Percentiles rank a stretch among this genome's conserved stretches.
Conservation (phyloP, 805 yeast genomes). For the Blastobotrys chiropterorum region DNA sequence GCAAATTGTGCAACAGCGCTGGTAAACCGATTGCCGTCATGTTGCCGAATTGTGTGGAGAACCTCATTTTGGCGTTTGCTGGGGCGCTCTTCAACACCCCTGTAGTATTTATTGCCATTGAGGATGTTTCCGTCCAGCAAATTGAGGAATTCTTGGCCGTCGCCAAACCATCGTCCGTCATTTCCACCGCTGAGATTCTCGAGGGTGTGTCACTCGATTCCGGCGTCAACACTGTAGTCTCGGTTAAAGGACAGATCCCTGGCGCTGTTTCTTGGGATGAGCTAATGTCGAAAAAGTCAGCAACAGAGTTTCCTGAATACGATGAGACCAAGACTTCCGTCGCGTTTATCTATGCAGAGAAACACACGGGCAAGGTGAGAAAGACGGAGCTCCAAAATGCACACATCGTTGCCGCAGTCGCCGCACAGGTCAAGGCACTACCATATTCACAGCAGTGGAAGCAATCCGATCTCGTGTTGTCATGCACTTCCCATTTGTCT, state of each 20-base stretch:
- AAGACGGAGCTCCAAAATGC: constrained; percentile 15
- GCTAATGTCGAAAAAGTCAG: background rate
- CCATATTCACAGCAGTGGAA: constrained; percentile 28
- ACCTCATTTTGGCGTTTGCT: constrained; percentile 8
- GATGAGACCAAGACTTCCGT: constrained; percentile 4
- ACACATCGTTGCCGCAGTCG: constrained; percentile 31
- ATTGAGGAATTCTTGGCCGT: constrained; percentile 2
- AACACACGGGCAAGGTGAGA: constrained; percentile 2
- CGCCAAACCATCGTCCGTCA: constrained; percentile 5
- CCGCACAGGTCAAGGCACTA: constrained; percentile 31
- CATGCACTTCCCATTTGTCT: constrained; percentile 25
- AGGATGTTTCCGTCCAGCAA: constrained; percentile 1
- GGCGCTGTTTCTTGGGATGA: background rate
- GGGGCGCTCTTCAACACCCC: constrained; percentile 11
- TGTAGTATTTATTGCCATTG: constrained; percentile 8
- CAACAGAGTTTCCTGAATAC: constrained; percentile 6
- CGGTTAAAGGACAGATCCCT: background rate
- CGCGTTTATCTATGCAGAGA: constrained; percentile 8
- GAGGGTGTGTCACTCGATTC: background rate
- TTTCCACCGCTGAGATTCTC: constrained; percentile 6
- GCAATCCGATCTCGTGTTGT: constrained; percentile 26
- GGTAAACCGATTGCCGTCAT: constrained; percentile 8
- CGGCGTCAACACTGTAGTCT: background rate
- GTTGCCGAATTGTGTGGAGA: constrained; percentile 11
- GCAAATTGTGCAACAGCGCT: background rate